Conservation (phyloP, 257 asterid species). For the Gynochthodes officinalis region DNA sequence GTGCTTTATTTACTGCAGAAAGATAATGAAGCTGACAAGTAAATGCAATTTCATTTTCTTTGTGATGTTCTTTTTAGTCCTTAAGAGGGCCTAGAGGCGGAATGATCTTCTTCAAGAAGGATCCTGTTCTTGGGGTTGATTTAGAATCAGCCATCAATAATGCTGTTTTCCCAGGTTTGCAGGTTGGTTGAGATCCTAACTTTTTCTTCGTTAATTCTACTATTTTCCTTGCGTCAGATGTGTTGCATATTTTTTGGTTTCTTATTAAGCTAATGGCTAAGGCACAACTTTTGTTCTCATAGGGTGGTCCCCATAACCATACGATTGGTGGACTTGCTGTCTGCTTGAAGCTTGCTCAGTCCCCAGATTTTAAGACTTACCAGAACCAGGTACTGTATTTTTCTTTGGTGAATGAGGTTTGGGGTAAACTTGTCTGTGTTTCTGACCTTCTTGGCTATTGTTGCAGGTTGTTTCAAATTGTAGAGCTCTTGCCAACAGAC, state of each 20-base stretch:
- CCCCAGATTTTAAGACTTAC: slow-evolving; percentile 70
- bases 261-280: background rate
- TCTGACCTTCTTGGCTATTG: slow-evolving; percentile 15
- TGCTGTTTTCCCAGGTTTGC: slow-evolving; percentile 92
- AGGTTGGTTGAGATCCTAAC: slow-evolving; percentile 42
- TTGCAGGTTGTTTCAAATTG: slow-evolving; percentile 78
- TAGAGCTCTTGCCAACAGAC: slow-evolving; percentile 78
- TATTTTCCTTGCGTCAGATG: background rate
- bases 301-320: slow-evolving; percentile 98
- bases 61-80: slow-evolving; percentile 45
- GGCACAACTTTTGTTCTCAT: background rate
- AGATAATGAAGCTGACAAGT: background rate
- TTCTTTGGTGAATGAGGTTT: slow-evolving; percentile 5
- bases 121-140: slow-evolving; percentile 75
- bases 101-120: slow-evolving; percentile 95
- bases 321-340: slow-evolving; percentile 93
- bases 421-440: background rate
- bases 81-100: slow-evolving; percentile 98
- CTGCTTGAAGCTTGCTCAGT: slow-evolving; percentile 72
- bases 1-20: background rate
- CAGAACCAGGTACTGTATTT: slow-evolving; percentile 60
- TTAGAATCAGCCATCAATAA: slow-evolving; percentile 83
- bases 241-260: background rate
- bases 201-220: background rate
- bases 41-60: background rate